phyloP scores from a whole-genome alignment of 495 filamentous ascomycete species.

The Tuber calosporum region DNA sequence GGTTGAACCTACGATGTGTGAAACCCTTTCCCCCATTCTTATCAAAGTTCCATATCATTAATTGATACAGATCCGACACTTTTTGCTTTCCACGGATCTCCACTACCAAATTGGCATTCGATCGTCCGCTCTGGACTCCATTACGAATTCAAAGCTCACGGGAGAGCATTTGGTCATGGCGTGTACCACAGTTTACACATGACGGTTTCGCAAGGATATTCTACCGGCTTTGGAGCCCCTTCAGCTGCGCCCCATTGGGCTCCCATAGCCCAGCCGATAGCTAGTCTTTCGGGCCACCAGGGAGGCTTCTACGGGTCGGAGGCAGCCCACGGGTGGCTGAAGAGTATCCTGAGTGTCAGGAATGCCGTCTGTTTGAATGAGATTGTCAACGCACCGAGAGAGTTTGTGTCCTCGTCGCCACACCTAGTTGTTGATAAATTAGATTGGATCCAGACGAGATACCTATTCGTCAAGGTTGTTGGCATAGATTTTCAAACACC shows the following conservation, averaged over 20 bases:
- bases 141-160: conserved; percentile 55
- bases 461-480: conserved; percentile 59
- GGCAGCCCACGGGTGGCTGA: conserved; percentile 52
- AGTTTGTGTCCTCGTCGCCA: conserved; percentile 53
- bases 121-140: conserved; percentile 79
- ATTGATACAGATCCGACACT: conserved; percentile 54
- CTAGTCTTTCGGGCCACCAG: too few species aligned
- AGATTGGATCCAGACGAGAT: conserved; percentile 89
- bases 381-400: conserved; percentile 64
- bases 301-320: neutral
- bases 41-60: conserved; percentile 11
- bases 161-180: conserved; percentile 69
- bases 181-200: conserved; percentile 67
- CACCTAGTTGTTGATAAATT: conserved; percentile 67
- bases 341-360: conserved; percentile 54
- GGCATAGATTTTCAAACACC: conserved; percentile 6
- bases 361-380: conserved; percentile 74
- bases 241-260: neutral
- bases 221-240: conserved; percentile 11
- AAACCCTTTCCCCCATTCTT: neutral
- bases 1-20: conserved; percentile 42
- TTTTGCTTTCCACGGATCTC: conserved; percentile 81
- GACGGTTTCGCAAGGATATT: conserved; percentile 54
- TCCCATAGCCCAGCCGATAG: neutral
- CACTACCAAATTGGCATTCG: conserved; percentile 74